Evolutionary conservation across 352 stramenopile genomes (phyloP), one percentile per base, ranked within the genome.

Genomic region (Pythium phragmitis): DNA sequence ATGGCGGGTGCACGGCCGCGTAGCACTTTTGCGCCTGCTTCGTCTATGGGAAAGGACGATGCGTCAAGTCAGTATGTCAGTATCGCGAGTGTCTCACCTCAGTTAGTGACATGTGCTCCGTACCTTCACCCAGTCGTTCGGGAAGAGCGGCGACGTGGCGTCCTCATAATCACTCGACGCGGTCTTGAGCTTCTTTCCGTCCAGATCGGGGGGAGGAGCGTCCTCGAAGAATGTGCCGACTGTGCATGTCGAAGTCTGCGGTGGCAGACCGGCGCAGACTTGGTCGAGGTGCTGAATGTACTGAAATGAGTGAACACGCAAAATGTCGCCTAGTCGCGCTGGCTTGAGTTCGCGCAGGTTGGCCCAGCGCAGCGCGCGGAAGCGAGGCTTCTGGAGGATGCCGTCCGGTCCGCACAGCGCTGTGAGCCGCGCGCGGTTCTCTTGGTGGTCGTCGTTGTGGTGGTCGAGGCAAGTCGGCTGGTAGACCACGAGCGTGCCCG

Each of bases 371-470:
- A 91, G 73, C 41, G 85, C 68, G 39, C 76, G 70, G 49, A 89
- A 91, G 60, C 81, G 79, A 13, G 79, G 75, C 60, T 77, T 85
- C 48, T 81, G 72, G 21, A 91, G 73, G 36, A 91, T 77, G n/a
- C 81, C 81, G 16, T 89, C 68, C 23, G 81, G 81, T 0, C 82
- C 76, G 39, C 77, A 85, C 34, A 91, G 60, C 30, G 80, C 78
- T 2, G 58, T 68, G 4, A 91, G 70, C 2, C 82, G 77, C 57
- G 81, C 69, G 11, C 82, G 76, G 46, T 80, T 91, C 64, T 91
- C 79, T 54, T 91, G 79, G 55, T 91, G 79, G n/a, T 62, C 74
- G 71, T 88, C 79, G 64, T 87, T 91, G 66, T 91, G 82, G 63
- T 89, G 82, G 64, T 91, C 82, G 14, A 90, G 60, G 63, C 81